phyloP scores from a whole-genome alignment of 129 eudicot species.

The carrot (Daucus carota) region DNA sequence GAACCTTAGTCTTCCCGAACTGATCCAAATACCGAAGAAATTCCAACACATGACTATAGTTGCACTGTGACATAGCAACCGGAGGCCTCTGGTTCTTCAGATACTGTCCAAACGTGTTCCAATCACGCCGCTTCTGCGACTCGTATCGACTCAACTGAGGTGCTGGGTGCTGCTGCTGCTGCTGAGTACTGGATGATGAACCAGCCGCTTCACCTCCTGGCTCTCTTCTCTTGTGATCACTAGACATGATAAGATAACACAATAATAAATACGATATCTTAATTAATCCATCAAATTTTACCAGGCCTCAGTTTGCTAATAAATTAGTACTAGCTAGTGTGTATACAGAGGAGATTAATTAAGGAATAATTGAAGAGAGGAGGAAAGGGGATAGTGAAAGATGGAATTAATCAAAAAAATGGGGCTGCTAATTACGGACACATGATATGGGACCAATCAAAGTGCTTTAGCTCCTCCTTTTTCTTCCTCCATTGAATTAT shows the following conservation, averaged over 20 bases:
- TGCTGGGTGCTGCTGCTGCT: conserved; percentile 19
- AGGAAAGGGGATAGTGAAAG: conserved; percentile 17
- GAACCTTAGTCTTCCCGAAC: conserved; percentile 78
- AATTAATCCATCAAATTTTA: background rate
- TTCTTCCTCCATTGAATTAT: conserved; percentile 52
- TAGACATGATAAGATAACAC: too few relatives aligned
- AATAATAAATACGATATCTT: too few relatives aligned
- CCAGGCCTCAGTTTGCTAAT: background rate
- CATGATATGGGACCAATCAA: conserved; percentile 64
- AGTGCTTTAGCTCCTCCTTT: conserved; percentile 54
- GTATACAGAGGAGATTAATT: background rate
- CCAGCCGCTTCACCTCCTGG: conserved; percentile 36
- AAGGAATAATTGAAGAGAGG: conserved; percentile 18
- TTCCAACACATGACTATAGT: conserved; percentile 52
- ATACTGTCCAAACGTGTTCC: conserved; percentile 82
- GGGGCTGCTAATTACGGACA: conserved; percentile 42
- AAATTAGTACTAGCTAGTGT: background rate
- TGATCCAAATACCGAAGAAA: conserved; percentile 61
- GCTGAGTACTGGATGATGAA: conserved; percentile 2
- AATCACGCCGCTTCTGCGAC: conserved; percentile 65
- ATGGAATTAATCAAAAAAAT: conserved; percentile 44
- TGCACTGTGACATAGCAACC: conserved; percentile 49
- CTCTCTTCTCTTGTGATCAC: conserved; percentile 37
- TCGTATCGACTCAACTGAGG: conserved; percentile 59
- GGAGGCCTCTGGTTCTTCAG: conserved; percentile 64